Evolutionary conservation across 441 rosid species (phyloP).

Genomic region (Sinapis alba): DNA sequence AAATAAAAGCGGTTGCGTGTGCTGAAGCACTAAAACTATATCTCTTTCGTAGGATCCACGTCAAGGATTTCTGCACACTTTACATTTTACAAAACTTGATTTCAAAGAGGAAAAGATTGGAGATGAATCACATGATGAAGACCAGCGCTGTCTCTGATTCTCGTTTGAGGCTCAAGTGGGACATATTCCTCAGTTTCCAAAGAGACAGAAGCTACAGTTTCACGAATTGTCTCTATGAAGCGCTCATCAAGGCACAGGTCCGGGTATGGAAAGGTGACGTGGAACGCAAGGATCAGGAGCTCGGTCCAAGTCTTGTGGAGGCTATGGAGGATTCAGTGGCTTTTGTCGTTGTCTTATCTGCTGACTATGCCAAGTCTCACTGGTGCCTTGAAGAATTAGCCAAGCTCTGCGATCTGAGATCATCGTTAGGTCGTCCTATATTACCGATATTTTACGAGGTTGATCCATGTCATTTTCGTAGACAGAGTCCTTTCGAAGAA

Average conservation of each 20-base stretch:
- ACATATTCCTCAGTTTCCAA: slow-evolving; percentile 60
- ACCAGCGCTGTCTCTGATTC: neutral
- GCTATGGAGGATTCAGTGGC: slow-evolving; percentile 49
- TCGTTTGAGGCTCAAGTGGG: slow-evolving; percentile 48
- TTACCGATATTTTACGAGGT: slow-evolving; percentile 48
- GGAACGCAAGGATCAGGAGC: slow-evolving; percentile 37
- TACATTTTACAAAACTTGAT: slow-evolving; percentile 9
- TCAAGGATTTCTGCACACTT: slow-evolving; percentile 20
- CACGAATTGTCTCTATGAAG: slow-evolving; percentile 38
- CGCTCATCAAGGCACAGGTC: slow-evolving; percentile 34
- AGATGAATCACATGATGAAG: slow-evolving; percentile 1
- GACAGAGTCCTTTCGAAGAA: slow-evolving; percentile 37
- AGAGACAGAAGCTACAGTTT: slow-evolving; percentile 47
- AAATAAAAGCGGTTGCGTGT: neutral
- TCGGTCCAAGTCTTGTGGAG: slow-evolving; percentile 30
- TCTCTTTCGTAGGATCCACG: neutral
- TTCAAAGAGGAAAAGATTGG: slow-evolving; percentile 1
- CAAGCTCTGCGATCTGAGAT: slow-evolving; percentile 33
- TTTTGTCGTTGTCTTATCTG: slow-evolving; percentile 40
- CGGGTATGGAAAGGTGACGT: slow-evolving; percentile 41
- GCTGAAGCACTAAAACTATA: neutral
- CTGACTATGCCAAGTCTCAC: slow-evolving; percentile 42
- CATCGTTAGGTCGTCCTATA: slow-evolving; percentile 11
- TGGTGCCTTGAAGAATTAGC: slow-evolving; percentile 51
- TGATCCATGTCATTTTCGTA: slow-evolving; percentile 41